Conservation (phyloP, 768 basidiomycete species). For the Tulasnella sp. region DNA sequence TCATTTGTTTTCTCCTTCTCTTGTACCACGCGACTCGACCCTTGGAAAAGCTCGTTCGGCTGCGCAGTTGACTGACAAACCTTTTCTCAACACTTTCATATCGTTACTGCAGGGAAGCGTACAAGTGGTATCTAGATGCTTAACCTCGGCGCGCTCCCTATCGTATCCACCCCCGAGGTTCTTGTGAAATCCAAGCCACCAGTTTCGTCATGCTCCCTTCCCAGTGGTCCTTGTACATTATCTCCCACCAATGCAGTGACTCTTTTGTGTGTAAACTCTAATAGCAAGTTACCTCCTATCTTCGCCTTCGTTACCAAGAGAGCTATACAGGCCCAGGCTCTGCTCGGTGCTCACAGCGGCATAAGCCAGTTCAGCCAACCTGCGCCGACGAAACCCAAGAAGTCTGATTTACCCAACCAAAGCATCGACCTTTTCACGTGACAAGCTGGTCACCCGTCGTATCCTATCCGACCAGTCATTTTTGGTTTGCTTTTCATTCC, state of each 20-base stretch:
- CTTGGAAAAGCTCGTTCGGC: background rate
- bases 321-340: background rate
- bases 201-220: background rate
- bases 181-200: background rate
- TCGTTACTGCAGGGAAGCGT: slow-evolving; percentile 1
- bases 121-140: slow-evolving; percentile 11
- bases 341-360: background rate
- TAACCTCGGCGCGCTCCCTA: background rate
- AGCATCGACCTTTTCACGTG: background rate
- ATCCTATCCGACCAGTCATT: background rate
- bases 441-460: background rate
- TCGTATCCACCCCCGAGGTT: background rate
- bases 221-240: background rate
- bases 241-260: background rate
- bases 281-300: background rate
- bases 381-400: background rate
- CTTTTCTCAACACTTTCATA: background rate
- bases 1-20: background rate
- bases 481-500: background rate
- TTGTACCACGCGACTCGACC: background rate
- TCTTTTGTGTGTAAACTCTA: background rate
- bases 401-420: background rate
- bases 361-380: background rate
- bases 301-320: background rate
- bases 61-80: background rate